A percentile compares a stretch with the other conserved stretches of the same genome.
Evolutionary conservation across 371 early-diverging fungal genomes (phyloP).

Genomic region (Syncephalastrum sp.): DNA sequence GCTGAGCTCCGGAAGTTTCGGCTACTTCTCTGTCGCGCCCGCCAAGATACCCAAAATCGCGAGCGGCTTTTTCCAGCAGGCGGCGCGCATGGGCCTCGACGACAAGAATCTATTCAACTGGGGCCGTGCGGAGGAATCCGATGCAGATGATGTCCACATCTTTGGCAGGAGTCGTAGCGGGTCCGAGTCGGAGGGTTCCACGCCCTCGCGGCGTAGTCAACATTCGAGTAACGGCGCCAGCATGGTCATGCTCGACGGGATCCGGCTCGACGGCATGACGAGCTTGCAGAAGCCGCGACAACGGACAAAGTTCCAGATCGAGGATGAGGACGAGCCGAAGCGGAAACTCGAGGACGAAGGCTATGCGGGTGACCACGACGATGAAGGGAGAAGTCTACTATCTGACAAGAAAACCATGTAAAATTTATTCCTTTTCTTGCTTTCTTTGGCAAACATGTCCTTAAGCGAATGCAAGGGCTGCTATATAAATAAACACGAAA

Average conservation of each 20-base stretch:
- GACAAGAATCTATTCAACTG: conserved; percentile 53
- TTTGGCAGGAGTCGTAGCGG: conserved; percentile 20
- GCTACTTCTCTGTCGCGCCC: conserved; percentile 13
- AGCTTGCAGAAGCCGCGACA: conserved; percentile 4
- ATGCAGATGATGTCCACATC: conserved; percentile 14
- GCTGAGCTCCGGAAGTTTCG: conserved; percentile 17
- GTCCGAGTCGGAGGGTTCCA: conserved; percentile 23
- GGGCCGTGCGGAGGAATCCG: conserved; percentile 29
- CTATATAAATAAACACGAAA: no score
- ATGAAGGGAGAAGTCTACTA: conserved; percentile 7
- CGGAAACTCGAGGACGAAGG: conserved; percentile 20
- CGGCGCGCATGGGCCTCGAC: conserved; percentile 39
- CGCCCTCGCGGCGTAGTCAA: conserved; percentile 1
- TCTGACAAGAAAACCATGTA: no score
- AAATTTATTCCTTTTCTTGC: no score
- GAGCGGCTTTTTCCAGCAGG: conserved; percentile 28
- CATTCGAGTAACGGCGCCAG: conserved; percentile 26
- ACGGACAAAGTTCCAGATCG: conserved; percentile 19
- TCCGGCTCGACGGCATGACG: conserved; percentile 18
- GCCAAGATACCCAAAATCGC: conserved; percentile 21
- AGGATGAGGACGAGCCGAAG: conserved; percentile 19
- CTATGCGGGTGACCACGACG: conserved; percentile 26
- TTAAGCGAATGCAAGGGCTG: no score
- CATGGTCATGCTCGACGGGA: conserved; percentile 12
- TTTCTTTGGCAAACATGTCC: no score